phyloP scores from a whole-genome alignment of 768 basidiomycete genomes.

The Filobasidium floriforme region DNA sequence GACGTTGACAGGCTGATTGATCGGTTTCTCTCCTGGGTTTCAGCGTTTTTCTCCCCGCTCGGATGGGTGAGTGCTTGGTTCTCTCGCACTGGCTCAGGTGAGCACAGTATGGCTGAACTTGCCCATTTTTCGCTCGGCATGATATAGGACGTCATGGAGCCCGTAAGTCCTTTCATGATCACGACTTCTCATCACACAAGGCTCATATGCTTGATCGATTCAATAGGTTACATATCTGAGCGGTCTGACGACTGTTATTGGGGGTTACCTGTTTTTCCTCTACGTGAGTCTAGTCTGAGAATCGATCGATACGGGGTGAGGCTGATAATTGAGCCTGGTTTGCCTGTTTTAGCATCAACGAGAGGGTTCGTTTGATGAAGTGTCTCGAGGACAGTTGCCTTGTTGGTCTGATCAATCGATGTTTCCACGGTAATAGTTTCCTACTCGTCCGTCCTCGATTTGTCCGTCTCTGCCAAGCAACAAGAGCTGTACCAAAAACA shows the following conservation, averaged over 20 bases:
- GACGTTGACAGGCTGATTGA: conserved; percentile 9
- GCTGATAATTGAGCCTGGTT: neutral
- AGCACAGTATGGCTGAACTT: too few species aligned
- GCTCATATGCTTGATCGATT: neutral
- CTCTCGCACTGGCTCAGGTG: too few species aligned
- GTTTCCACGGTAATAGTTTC: conserved; percentile 47
- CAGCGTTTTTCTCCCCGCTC: conserved; percentile 38
- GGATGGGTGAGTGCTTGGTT: conserved; percentile 39
- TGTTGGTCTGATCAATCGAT: neutral
- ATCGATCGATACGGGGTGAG: neutral
- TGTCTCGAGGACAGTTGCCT: neutral
- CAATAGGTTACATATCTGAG: conserved; percentile 55
- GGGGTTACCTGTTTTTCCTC: conserved; percentile 52
- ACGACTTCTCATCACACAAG: neutral
- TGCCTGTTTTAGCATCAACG: conserved; percentile 37
- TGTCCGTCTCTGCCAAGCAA: conserved; percentile 56
- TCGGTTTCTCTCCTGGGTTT: neutral
- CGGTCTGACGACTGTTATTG: conserved; percentile 56
- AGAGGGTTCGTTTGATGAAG: conserved; percentile 24
- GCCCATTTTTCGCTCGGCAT: neutral
- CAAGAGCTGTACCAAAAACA: conserved; percentile 54
- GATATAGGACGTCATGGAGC: conserved; percentile 57
- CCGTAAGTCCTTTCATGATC: conserved; percentile 30
- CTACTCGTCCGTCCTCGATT: conserved; percentile 58
- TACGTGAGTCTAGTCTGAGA: conserved; percentile 16